Evolutionary conservation across 495 filamentous ascomycete species (phyloP).

Genomic region (Penicillium desertorum): DNA sequence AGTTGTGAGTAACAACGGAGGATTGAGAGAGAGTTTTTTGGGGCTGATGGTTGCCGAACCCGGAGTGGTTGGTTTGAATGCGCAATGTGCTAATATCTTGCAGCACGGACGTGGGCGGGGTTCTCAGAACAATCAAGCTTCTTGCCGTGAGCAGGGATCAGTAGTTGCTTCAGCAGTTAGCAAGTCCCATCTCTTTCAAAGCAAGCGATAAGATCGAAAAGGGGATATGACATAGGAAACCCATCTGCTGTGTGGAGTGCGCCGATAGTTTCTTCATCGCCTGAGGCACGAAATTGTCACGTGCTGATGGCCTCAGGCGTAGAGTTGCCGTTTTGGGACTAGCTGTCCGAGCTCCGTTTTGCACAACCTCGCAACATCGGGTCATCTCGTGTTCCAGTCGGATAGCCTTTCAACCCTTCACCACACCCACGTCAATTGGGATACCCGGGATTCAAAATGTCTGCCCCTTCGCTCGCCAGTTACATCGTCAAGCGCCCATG

Average conservation of each 20-base stretch:
- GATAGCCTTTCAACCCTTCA: constrained; percentile 35
- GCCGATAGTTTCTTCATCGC: constrained; percentile 21
- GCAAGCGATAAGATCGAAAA: constrained; percentile 11
- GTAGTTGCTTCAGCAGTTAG: constrained; percentile 14
- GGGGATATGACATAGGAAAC: constrained; percentile 24
- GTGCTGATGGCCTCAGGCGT: constrained; percentile 17
- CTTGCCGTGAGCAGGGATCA: constrained; percentile 22
- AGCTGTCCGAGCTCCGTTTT: constrained; percentile 44
- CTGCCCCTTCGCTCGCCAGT: constrained; percentile 66
- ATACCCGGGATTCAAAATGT: constrained; percentile 57
- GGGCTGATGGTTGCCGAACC: constrained; percentile 38
- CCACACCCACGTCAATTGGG: constrained; percentile 37
- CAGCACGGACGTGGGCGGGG: constrained; percentile 40
- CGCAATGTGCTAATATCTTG: constrained; percentile 34
- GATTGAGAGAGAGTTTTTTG: constrained; percentile 17
- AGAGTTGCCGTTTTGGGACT: constrained; percentile 19
- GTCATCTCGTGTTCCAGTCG: constrained; percentile 44
- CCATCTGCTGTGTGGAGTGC: constrained; percentile 34
- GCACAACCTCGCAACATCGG: constrained; percentile 50
- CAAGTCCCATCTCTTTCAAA: constrained; percentile 18
- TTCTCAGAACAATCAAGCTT: constrained; percentile 26
- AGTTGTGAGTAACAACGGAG: constrained; percentile 7
- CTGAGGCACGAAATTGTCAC: constrained; percentile 32
- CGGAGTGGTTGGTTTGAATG: constrained; percentile 22
- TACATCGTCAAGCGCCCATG: constrained; percentile 79